phyloP scores from a whole-genome alignment of 306 rosid species.

The Prunus armeniaca region DNA sequence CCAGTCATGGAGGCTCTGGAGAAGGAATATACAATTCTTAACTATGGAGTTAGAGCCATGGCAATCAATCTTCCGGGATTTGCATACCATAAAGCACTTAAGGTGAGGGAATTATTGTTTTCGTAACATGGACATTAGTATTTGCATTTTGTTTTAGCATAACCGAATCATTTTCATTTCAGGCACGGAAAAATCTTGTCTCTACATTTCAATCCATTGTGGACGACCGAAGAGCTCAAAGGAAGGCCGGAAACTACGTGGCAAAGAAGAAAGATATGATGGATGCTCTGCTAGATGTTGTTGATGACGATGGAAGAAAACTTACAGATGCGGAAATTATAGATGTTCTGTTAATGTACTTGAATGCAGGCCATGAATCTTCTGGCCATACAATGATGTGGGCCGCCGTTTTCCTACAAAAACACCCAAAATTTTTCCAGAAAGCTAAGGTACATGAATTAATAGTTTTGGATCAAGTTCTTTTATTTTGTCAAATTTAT shows the following conservation, averaged over 20 bases:
- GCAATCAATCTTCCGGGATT: slow-evolving; percentile 82
- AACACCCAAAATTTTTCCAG: slow-evolving; percentile 51
- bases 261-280: slow-evolving; percentile 64
- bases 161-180: slow-evolving; percentile 3
- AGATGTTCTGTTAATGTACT: slow-evolving; percentile 78
- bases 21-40: slow-evolving; percentile 69
- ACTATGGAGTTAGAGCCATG: slow-evolving; percentile 87
- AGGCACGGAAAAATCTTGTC: slow-evolving; percentile 77
- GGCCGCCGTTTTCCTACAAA: slow-evolving; percentile 53
- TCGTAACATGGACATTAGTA: background rate
- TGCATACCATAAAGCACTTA: slow-evolving; percentile 72
- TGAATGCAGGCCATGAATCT: slow-evolving; percentile 96
- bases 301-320: slow-evolving; percentile 73
- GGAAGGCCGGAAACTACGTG: slow-evolving; percentile 7
- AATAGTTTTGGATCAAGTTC: background rate
- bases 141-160: background rate
- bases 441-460: slow-evolving; percentile 64
- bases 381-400: slow-evolving; percentile 92
- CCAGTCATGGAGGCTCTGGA: slow-evolving; percentile 64
- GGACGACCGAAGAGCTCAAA: slow-evolving; percentile 45
- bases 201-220: slow-evolving; percentile 62
- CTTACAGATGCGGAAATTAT: slow-evolving; percentile 64
- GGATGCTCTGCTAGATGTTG: slow-evolving; percentile 74
- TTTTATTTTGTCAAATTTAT: background rate
- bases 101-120: slow-evolving; percentile 35